These are phyloP conservation scores for Forsythia suspensa DNA, from an alignment of 257 asterid genomes.

Conservation along the genomic window DNA sequence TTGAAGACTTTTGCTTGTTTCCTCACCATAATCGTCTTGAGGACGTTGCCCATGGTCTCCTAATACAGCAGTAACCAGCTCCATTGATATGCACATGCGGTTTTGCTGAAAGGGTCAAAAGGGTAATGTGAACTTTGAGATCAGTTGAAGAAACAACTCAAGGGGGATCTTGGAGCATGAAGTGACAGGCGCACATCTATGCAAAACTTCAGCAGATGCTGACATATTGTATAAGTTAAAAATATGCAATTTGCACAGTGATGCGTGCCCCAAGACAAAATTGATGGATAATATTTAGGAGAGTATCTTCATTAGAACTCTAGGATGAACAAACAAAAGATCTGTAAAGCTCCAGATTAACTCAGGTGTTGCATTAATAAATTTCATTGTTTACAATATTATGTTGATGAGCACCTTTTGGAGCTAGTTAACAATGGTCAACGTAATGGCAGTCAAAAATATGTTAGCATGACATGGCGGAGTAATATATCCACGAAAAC, in stretches of 20 bases:
- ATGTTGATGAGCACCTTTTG: not conserved
- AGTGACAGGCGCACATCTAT: not conserved
- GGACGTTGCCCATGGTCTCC: constrained; percentile 99
- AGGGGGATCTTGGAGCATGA: not conserved
- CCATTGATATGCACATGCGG: constrained; percentile 92
- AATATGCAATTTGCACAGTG: constrained; percentile 12
- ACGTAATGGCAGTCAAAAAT: not conserved
- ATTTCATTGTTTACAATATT: not conserved
- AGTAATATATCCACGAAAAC: not conserved
- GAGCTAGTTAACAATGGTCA: not conserved
- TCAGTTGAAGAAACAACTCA: constrained; percentile 18
- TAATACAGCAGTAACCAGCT: constrained; percentile 94
- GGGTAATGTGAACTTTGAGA: constrained; percentile 9
- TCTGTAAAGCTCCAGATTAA: constrained; percentile 13
- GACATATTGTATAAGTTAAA: constrained; percentile 1
- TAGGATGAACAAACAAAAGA: constrained; percentile 15
- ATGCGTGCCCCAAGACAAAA: constrained; percentile 1
- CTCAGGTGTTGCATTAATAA: not conserved
- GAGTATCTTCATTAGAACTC: constrained; percentile 5
- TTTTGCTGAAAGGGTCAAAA: constrained; percentile 47
- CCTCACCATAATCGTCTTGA: constrained; percentile 89
- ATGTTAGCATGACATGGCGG: not conserved
- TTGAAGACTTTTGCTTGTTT: constrained; percentile 1
- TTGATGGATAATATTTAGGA: not conserved
- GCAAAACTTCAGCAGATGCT: constrained; percentile 9